A percentile compares a stretch with the other conserved stretches of the same genome.
Evolutionary conservation across 192 early-diverging fungal species (phyloP).

Genomic region (Pilaira anomala): DNA sequence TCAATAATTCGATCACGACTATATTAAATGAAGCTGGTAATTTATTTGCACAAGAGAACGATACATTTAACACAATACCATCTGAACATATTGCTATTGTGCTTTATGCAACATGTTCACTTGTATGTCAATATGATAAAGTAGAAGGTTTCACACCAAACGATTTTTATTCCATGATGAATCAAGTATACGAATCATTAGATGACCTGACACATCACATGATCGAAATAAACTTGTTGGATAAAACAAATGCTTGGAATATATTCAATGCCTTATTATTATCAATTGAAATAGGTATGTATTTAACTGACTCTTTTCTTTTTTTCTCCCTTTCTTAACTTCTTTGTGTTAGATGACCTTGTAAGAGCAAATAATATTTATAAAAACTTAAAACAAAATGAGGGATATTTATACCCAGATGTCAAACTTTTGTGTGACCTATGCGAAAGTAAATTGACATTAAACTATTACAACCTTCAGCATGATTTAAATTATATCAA

Average conservation of each 20-base stretch:
- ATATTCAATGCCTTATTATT: constrained; percentile 2
- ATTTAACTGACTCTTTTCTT: background rate
- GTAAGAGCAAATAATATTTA: constrained; percentile 10
- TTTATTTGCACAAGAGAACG: constrained; percentile 1
- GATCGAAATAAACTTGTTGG: constrained; percentile 9
- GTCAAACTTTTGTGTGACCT: constrained; percentile 1
- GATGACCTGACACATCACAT: background rate
- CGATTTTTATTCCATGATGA: background rate
- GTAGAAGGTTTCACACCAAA: too few relatives aligned
- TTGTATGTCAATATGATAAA: background rate
- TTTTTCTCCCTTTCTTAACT: too few relatives aligned
- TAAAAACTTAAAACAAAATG: background rate
- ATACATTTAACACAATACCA: background rate
- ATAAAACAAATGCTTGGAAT: constrained; percentile 4
- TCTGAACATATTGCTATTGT: constrained; percentile 8
- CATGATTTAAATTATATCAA: background rate
- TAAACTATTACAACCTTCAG: background rate
- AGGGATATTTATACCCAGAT: constrained; percentile 6
- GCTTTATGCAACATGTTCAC: background rate
- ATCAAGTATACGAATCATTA: background rate
- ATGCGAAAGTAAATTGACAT: background rate
- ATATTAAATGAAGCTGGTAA: constrained; percentile 15
- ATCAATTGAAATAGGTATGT: constrained; percentile 14
- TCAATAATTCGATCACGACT: constrained; percentile 9
- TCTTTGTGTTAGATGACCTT: constrained; percentile 10